Conservation (phyloP, 2,329 filamentous ascomycete genomes). For the Iodosphaeria phyllophila region DNA sequence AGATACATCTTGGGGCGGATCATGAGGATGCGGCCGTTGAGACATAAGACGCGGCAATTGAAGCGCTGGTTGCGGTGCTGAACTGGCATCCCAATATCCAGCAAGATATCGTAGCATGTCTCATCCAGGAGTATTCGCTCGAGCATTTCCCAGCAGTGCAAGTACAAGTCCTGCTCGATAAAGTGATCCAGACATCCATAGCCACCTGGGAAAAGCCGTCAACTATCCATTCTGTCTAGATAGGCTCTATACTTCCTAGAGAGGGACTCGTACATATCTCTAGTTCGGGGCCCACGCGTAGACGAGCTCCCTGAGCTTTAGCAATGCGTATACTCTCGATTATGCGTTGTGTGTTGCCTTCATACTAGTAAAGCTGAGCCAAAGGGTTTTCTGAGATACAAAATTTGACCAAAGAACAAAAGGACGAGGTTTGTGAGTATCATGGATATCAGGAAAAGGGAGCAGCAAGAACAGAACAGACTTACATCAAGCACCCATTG, state of each 20-base stretch:
- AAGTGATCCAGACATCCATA: conserved; percentile 54
- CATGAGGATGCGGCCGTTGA: conserved; percentile 48
- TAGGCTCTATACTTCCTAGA: too few relatives aligned
- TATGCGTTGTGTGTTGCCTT: conserved; percentile 42
- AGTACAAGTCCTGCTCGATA: conserved; percentile 35
- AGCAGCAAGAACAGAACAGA: not conserved
- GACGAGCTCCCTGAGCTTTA: conserved; percentile 33
- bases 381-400: not conserved
- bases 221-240: too few relatives aligned
- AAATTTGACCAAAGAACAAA: not conserved
- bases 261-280: too few relatives aligned
- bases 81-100: conserved; percentile 45
- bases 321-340: conserved; percentile 36
- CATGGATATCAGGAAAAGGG: not conserved
- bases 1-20: conserved; percentile 57
- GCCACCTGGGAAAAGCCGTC: conserved; percentile 19
- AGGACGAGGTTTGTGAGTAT: not conserved
- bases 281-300: conserved; percentile 41
- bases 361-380: too few relatives aligned
- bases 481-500: conserved; percentile 30
- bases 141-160: conserved; percentile 45
- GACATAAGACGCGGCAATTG: conserved; percentile 46
- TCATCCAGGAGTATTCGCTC: conserved; percentile 39
- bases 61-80: conserved; percentile 42
- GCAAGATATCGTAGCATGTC: conserved; percentile 43